Base-by-base conservation (phyloP, 2,329 filamentous ascomycete genomes). In the Onygenales sp. region DNA sequence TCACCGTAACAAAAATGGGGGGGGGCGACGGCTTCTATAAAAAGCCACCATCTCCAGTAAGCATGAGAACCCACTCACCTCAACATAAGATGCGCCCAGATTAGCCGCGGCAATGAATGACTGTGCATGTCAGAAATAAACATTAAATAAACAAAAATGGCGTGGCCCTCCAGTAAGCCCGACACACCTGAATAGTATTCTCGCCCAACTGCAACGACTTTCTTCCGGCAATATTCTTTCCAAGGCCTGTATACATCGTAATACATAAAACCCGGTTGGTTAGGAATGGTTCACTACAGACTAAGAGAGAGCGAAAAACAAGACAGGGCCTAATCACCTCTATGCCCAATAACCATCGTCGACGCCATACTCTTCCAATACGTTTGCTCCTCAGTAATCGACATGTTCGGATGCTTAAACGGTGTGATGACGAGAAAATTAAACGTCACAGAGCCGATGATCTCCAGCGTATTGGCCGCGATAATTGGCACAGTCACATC, bases 41-140 rank as follows among this genome's bases (percentile, higher is more conserved):
- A 40, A 40, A 40, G 37, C 14, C 14, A 40, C 14, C 37, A 40
- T 40, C 37, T 4, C 14, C 37, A 40, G 37, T 3, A 40, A 40
- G 10, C 14, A 40, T 40, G 10, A 11, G 37, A 40, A 40, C 6
- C 37, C 17, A 58, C 67, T 63, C 56, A 82, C 82, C 61, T 86
- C 83, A 37, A 86, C 82, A 61, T 85, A 85, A 8, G 79, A 80
- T 10, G 82, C 93, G 7, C 93, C 93, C 50, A 98, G 72, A 60
- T 96, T 97, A 43, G 92, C 91, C 2, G 93, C 93, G 2, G 92
- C 89, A 64, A 97, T 95, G 71, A 98, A 98, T 0, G 93, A 97
- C 53, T 86, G 43, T 45, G 42, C 39, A n/a, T 33, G 52, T 63
- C 55, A 63, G 56, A 51, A 54, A 50, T 40, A 46, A 33, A 17